Evolutionary conservation across 1,284 basidiomycete genomes (phyloP).

Genomic region (Apiotrichum sp.): DNA sequence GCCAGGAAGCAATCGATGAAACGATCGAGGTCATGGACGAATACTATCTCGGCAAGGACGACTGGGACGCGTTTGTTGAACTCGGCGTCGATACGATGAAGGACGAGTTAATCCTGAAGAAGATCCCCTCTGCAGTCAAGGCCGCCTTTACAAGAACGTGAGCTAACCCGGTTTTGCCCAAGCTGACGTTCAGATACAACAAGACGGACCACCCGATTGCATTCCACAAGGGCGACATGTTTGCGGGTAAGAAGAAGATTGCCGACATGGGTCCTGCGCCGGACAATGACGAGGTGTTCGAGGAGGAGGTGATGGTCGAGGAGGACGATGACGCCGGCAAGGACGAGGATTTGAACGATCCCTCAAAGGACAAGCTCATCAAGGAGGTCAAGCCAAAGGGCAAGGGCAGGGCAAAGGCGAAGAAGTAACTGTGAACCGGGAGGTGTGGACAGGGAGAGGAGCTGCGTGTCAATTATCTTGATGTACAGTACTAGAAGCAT

Average conservation of each 20-base stretch:
- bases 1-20: slow-evolving; percentile 67
- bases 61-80: slow-evolving; percentile 93
- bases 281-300: slow-evolving; percentile 80
- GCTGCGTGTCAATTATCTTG: no score
- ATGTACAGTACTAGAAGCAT: no score
- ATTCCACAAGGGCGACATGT: slow-evolving; percentile 75
- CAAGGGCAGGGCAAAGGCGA: slow-evolving; percentile 6
- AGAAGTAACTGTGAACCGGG: neutral
- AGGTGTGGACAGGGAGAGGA: no score
- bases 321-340: slow-evolving; percentile 48
- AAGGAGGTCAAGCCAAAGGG: slow-evolving; percentile 50
- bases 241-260: slow-evolving; percentile 72
- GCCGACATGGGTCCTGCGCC: slow-evolving; percentile 59
- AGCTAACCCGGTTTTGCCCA: slow-evolving; percentile 26
- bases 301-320: slow-evolving; percentile 36
- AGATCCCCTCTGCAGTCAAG: slow-evolving; percentile 76
- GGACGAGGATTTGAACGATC: slow-evolving; percentile 46
- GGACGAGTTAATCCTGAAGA: slow-evolving; percentile 70
- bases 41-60: slow-evolving; percentile 87
- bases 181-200: slow-evolving; percentile 62
- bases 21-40: slow-evolving; percentile 88
- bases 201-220: slow-evolving; percentile 77
- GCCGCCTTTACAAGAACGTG: slow-evolving; percentile 78
- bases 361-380: slow-evolving; percentile 54
- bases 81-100: slow-evolving; percentile 77